Percentiles rank a stretch among this genome's conserved stretches.
Conservation (phyloP, 2,329 filamentous ascomycete species). For the Alternaria triticimaculans region DNA sequence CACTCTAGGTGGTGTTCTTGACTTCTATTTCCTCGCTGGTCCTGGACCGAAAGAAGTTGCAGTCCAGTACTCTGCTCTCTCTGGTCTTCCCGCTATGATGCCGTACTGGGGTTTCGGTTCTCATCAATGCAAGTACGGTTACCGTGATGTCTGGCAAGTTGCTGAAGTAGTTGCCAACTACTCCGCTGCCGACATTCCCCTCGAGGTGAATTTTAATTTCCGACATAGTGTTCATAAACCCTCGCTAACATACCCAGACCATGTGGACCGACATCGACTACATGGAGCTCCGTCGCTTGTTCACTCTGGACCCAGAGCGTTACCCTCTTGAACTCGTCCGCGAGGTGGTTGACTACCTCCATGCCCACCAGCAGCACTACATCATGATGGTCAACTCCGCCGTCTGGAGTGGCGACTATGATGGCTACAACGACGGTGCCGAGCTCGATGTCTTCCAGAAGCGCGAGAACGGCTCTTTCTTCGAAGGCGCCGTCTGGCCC, state of each 20-base stretch:
- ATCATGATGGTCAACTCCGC: constrained; percentile 82
- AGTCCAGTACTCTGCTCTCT: constrained; percentile 56
- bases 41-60: constrained; percentile 56
- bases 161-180: constrained; percentile 73
- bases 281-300: constrained; percentile 66
- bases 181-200: constrained; percentile 66
- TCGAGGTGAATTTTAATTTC: constrained; percentile 26
- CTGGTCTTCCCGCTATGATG: constrained; percentile 56
- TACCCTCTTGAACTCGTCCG: constrained; percentile 68
- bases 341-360: constrained; percentile 70
- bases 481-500: constrained; percentile 76
- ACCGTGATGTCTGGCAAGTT: constrained; percentile 65
- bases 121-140: constrained; percentile 59
- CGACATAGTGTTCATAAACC: neutral
- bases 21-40: constrained; percentile 63
- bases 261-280: constrained; percentile 79
- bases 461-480: constrained; percentile 61
- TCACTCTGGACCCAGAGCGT: constrained; percentile 69
- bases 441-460: constrained; percentile 62
- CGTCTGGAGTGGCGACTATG: constrained; percentile 55
- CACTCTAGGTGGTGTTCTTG: constrained; percentile 77
- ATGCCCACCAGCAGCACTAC: constrained; percentile 71
- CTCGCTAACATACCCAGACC: constrained; percentile 55
- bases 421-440: constrained; percentile 67
- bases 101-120: constrained; percentile 62